A percentile compares a stretch with the other conserved stretches of the same genome.
These are phyloP conservation scores for Aquanectria penicillioides DNA, from an alignment of 2,329 filamentous ascomycete species.

Conservation along the genomic window DNA sequence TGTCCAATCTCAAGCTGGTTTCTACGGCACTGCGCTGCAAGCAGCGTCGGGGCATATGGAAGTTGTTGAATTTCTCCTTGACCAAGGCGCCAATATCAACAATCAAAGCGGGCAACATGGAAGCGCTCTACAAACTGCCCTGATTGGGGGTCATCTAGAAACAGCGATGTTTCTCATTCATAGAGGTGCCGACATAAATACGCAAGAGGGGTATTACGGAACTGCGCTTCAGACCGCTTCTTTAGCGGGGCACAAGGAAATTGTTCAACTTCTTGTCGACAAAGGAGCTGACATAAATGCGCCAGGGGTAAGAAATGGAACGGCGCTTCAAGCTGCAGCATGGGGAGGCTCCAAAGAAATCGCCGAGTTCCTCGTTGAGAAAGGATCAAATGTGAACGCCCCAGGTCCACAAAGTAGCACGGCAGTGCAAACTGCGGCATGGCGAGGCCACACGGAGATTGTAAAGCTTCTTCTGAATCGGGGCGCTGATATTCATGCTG, in stretches of 20 bases:
- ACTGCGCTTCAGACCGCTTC: not conserved
- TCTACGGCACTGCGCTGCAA: not conserved
- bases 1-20: not conserved
- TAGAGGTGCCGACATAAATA: not conserved
- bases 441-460: not conserved
- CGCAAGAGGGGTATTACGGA: not conserved
- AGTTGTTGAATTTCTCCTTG: not conserved
- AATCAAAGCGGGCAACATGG: not conserved
- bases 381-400: too few species aligned
- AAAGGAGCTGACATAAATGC: not conserved
- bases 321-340: not conserved
- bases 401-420: too few species aligned
- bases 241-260: not conserved
- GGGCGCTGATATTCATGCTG: not conserved
- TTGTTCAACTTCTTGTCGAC: not conserved
- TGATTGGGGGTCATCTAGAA: not conserved
- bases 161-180: not conserved
- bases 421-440: too few species aligned
- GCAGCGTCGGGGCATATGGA: not conserved
- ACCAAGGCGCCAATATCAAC: not conserved
- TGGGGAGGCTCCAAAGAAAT: not conserved
- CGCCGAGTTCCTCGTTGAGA: not conserved
- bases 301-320: not conserved
- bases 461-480: not conserved
- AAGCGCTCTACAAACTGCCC: not conserved